Base-by-base conservation (phyloP, 2,329 filamentous ascomycete species). In the Diaporthe citri region DNA sequence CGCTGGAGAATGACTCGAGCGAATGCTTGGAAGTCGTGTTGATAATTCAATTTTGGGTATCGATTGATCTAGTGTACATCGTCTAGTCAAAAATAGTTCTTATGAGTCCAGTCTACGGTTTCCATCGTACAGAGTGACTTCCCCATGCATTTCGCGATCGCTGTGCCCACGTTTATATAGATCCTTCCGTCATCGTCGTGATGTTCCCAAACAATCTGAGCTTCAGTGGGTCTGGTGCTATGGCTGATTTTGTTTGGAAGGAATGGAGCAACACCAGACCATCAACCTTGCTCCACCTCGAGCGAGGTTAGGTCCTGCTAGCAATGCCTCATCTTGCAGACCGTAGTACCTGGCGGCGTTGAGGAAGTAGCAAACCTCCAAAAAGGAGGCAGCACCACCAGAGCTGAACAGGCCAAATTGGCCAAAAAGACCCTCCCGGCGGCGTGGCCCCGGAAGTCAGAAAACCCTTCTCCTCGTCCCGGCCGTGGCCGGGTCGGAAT, bases 381-480 rank as follows among this genome's bases (percentile, higher is more conserved):
- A 43, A 62, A 43, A 46, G 8, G 28, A 22, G 9, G 25, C 46
- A 31, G 5, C 31, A 13, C 4, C 34, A 10, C 28, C 15, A 51
- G 6, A 39, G 10, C 15, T 25, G 12, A 7, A 15, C 13, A 51
- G 48, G 48, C 9, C 22, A 10, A n/a, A 48, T 22, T n/a, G 28
- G 12, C 4, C 62, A 51, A 66, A 66, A 66, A 55, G 46, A 69
- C 22, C 64, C 48, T 17, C 28, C 64, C 15, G 12, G 34, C n/a
- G 48, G 22, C n/a, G 34, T 2, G 9, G 31, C 46, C 46, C 64
- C 46, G 36, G 46, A 31, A 15, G 64, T 28, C 64, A 69, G 48
- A 66, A 66, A 66, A 55, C 48, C 48, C 64, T 46, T 64, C 39
- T 3, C 22, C 39, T 31, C n/a, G 36, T 13, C 43, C 59, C 52